phyloP scores from a whole-genome alignment of 345 rosid genomes.

The Lepidium aucheri region DNA sequence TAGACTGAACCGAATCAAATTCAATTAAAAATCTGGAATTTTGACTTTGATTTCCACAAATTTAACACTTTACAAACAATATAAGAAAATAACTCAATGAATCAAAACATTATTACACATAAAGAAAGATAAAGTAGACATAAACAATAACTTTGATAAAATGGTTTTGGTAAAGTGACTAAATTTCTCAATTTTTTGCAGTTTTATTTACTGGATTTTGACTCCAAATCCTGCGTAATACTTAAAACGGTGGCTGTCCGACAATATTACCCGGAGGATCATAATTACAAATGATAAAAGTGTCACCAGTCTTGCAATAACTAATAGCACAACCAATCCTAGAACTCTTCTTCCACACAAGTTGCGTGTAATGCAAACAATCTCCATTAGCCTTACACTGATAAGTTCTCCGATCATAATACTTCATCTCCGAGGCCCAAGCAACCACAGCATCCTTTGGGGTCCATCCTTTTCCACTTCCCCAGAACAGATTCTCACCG shows the following conservation, averaged over 20 bases:
- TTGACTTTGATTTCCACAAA: not conserved
- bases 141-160: too few species aligned
- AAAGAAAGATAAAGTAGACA: not conserved
- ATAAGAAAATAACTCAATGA: not conserved
- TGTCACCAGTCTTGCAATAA: constrained; percentile 40
- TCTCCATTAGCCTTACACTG: constrained; percentile 29
- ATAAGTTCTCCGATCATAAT: constrained; percentile 39
- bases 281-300: constrained; percentile 47
- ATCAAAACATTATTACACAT: not conserved
- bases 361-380: constrained; percentile 57
- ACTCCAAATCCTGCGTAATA: not conserved
- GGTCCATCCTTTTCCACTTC: constrained; percentile 47
- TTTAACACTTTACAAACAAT: not conserved
- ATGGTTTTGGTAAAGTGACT: too few species aligned
- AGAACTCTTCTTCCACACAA: constrained; percentile 55
- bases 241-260: constrained; percentile 56
- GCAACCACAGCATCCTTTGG: constrained; percentile 37
- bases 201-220: too few species aligned
- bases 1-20: not conserved
- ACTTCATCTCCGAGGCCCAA: constrained; percentile 46
- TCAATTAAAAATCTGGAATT: not conserved
- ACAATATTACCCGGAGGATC: constrained; percentile 59
- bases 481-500: constrained; percentile 64
- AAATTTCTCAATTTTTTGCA: too few species aligned
- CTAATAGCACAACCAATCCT: constrained; percentile 49